Percentiles rank a stretch among this genome's conserved stretches.
Conservation (phyloP, 164 flowering plant genomes). For the Tetracentron sinense region DNA sequence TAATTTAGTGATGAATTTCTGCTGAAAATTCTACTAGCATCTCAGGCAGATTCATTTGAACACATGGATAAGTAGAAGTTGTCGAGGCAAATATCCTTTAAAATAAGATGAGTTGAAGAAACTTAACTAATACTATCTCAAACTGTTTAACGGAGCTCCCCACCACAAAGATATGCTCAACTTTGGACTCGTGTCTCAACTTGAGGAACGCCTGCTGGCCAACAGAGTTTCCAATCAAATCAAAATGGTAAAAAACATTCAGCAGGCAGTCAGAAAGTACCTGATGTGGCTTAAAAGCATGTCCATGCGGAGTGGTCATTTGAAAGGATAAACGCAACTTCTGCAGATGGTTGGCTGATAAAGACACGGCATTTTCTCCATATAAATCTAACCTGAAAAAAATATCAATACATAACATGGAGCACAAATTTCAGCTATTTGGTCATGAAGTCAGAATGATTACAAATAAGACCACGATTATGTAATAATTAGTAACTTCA, state of each 20-base stretch:
- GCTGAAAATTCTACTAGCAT: no score
- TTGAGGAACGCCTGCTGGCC: constrained; percentile 73
- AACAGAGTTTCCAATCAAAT: constrained; percentile 20
- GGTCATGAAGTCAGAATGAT: neutral
- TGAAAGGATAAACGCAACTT: constrained; percentile 76
- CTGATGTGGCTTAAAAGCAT: constrained; percentile 84
- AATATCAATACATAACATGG: neutral
- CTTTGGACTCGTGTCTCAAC: constrained; percentile 78
- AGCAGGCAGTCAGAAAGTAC: no score
- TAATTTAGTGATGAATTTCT: no score
- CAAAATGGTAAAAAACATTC: constrained; percentile 2
- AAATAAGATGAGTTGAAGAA: constrained; percentile 8
- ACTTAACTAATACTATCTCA: constrained; percentile 69
- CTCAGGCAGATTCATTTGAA: neutral
- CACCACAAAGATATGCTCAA: constrained; percentile 79
- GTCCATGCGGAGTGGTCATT: constrained; percentile 57
- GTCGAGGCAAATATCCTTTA: neutral
- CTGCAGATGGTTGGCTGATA: constrained; percentile 93
- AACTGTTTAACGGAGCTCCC: constrained; percentile 62
- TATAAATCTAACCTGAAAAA: constrained; percentile 59
- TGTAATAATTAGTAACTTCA: no score
- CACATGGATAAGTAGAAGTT: neutral
- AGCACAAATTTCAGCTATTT: constrained; percentile 2
- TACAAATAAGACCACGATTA: neutral
- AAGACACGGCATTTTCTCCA: constrained; percentile 45